Conservation (phyloP, 169 alveolate species). For the Plasmodium sp. region DNA sequence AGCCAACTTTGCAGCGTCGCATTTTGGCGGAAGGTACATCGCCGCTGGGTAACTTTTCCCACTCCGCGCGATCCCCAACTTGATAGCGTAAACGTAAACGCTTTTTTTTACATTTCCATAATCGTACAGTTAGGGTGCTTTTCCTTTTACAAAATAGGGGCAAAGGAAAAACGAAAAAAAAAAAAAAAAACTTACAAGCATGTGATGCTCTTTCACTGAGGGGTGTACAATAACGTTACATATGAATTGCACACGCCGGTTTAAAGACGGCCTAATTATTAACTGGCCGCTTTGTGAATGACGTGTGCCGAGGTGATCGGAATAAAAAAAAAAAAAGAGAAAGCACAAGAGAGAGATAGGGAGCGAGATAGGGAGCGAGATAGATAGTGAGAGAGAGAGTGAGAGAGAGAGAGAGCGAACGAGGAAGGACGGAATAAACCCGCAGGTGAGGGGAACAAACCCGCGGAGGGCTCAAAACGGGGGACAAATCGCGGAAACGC, state of each 20-base stretch:
- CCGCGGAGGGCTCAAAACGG: neutral
- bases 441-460: neutral
- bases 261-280: neutral
- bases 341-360: neutral
- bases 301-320: neutral
- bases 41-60: neutral
- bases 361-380: neutral
- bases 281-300: neutral
- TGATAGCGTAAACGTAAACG: neutral
- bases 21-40: neutral
- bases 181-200: neutral
- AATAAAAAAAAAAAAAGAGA: too few species aligned
- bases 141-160: neutral
- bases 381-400: neutral
- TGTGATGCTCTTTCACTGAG: neutral
- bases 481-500: neutral
- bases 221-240: neutral
- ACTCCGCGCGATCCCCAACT: neutral
- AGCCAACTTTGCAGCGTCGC: neutral
- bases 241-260: neutral
- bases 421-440: neutral
- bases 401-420: neutral
- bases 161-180: too few species aligned
- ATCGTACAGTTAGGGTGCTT: neutral
- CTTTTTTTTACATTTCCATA: neutral